These are phyloP conservation scores for Auricularia heimuer DNA, from an alignment of 768 basidiomycete species.

Conservation along the genomic window DNA sequence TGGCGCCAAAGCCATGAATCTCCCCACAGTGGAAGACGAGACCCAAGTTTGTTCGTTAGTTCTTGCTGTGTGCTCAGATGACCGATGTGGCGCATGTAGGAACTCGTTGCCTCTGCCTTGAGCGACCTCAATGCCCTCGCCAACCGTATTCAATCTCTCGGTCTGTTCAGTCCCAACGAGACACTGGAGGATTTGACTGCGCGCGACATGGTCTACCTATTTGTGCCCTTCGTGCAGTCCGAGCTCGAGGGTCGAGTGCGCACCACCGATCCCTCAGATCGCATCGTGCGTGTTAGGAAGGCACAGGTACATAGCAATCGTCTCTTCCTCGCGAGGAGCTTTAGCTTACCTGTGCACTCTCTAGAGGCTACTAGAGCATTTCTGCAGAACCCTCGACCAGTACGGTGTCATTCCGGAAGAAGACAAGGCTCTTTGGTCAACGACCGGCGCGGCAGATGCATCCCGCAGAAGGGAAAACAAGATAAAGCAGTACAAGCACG, in stretches of 20 bases:
- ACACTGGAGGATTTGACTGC: constrained; percentile 74
- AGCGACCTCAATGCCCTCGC: constrained; percentile 45
- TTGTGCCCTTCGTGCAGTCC: constrained; percentile 57
- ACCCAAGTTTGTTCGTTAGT: constrained; percentile 31
- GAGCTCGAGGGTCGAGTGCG: constrained; percentile 54
- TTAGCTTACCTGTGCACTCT: background rate
- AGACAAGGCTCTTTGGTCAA: constrained; percentile 47
- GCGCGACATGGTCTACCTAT: constrained; percentile 61
- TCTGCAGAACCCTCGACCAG: constrained; percentile 25
- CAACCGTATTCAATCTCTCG: constrained; percentile 46
- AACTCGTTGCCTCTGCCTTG: constrained; percentile 45
- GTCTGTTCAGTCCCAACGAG: constrained; percentile 79
- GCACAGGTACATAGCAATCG: constrained; percentile 42
- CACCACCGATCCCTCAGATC: constrained; percentile 45
- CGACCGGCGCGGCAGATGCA: constrained; percentile 46
- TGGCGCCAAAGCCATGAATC: constrained; percentile 27
- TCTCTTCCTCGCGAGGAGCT: background rate
- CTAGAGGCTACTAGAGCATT: background rate
- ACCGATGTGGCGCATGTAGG: constrained; percentile 29
- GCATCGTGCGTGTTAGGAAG: constrained; percentile 45
- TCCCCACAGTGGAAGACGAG: constrained; percentile 33
- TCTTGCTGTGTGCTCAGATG: background rate
- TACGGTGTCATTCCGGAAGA: constrained; percentile 58
- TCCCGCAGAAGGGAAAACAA: constrained; percentile 73
- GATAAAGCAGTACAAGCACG: constrained; percentile 81